Evolutionary conservation across 2,329 filamentous ascomycete genomes (phyloP), one percentile per base, ranked within the genome.

Genomic region (Claviceps sp.): DNA sequence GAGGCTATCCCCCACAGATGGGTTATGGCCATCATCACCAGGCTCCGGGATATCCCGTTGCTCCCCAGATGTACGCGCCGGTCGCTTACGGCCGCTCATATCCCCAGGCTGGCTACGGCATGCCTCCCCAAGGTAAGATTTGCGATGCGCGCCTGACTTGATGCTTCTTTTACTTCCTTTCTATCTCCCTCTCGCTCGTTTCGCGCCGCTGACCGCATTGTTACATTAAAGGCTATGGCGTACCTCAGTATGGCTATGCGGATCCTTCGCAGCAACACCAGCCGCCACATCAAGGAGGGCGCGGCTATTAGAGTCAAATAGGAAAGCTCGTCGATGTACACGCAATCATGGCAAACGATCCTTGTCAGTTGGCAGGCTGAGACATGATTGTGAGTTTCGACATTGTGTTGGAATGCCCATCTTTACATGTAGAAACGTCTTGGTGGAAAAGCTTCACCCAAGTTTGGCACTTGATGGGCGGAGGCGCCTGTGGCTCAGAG

Each of bases 221-320:
- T 22, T 49, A 2, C 17, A 38, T 43, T 34, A 17, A 14, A 47
- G 70, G 67, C 48, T 73, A 66, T 54, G 63, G 58, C 47, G 61
- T 60, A 7, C 65, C 68, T 17, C 62, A 60, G 42, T 78, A 76
- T 55, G 71, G 69, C 49, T 78, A 79, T 58, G 52, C 49, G 26
- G 57, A 60, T 43, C 53, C 53, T 45, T 56, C 56, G 23, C 59
- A 60, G 55, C 59, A 60, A 49, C 54, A 54, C 22, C 55, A 52
- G 34, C 52, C 53, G 42, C 59, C 54, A 38, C 57, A 49, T 8
- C 57, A 57, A 44, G 59, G 58, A 29, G 57, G 58, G 11, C 51
- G 56, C 47, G 54, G 58, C 45, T 61, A 61, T 39, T 61, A 57
- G 52, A 46, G 5, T 4, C 34, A 42, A 4, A 9, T 3, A 13